Base-by-base conservation (phyloP, 257 asterid genomes). In the Penstemon barbatus region DNA sequence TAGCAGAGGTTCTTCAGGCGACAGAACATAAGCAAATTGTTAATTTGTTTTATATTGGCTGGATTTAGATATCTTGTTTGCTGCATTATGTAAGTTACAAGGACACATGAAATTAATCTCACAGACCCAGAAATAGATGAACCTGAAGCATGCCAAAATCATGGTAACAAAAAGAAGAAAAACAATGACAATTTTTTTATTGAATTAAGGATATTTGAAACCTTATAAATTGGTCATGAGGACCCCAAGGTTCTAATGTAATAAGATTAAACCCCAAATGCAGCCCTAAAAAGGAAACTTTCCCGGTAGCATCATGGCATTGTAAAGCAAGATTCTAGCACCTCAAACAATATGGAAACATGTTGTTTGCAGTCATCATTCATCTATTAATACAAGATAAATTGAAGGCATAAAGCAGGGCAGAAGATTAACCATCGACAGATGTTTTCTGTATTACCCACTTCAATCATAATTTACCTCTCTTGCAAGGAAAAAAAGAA, bases 211-310 rank as follows among this genome's bases (percentile, higher is more conserved):
- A 56, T 19, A 56, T 4, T 40, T 55, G 72, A 55, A 69, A 6
- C 44, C 36, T 39, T 12, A 60, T 7, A 63, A 50, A 55, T 43
- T 52, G 44, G 8, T 44, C 41, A n/a, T 46, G 33, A n/a, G n/a
- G 3, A 12, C 11, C 57, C 39, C 4, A 49, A 70, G 40, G 51
- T 15, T 69, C 39, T 38, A 18, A 10, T 13, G 51, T 41, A n/a
- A 18, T 13, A 39, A 6, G 25, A 60, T 13, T 33, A 18, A 59
- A 49, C 36, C 61, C 57, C 60, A 10, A 44, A 66, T 8, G 51
- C 67, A 73, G 38, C 45, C 70, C 56, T 50, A 46, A 51, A 5
- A 44, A 36, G 41, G 72, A 42, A 52, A 52, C 40, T 8, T 61
- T 36, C 12, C 36, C 75, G 19, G 11, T 53, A 33, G 50, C 43